A percentile compares a stretch with the other conserved stretches of the same genome.
Evolutionary conservation across 495 filamentous ascomycete species (phyloP).

Genomic region (Chaetomium tenue): DNA sequence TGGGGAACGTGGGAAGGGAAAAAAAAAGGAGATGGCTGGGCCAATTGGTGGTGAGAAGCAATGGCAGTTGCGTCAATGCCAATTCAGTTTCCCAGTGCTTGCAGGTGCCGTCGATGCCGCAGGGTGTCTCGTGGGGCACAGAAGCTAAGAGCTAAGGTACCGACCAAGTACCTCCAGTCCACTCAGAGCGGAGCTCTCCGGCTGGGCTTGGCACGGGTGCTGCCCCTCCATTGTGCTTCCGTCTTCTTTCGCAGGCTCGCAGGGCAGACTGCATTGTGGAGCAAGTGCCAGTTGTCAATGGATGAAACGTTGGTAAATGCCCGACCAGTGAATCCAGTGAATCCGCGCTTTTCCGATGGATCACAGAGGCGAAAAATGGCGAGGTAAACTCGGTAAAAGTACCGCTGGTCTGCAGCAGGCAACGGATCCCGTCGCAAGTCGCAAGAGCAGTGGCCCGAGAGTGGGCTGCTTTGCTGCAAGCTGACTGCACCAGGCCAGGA

Average conservation of each 20-base stretch:
- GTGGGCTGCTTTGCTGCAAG: neutral
- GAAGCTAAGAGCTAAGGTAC: neutral
- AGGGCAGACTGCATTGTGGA: neutral
- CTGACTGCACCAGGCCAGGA: neutral
- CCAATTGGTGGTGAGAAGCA: conserved; percentile 13
- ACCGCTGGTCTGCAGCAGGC: neutral
- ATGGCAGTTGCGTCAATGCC: neutral
- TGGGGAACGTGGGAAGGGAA: neutral
- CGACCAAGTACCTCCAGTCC: neutral
- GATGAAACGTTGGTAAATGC: neutral
- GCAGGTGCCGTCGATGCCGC: too few species aligned
- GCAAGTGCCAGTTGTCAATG: conserved; percentile 5
- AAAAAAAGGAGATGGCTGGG: conserved; percentile 13
- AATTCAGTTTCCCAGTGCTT: neutral
- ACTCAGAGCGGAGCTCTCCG: neutral
- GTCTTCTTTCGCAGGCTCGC: too few species aligned
- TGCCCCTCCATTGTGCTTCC: neutral
- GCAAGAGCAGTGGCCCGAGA: too few species aligned
- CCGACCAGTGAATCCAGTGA: neutral
- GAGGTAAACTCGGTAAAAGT: neutral
- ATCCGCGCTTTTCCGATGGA: neutral
- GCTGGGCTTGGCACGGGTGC: neutral
- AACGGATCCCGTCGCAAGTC: neutral
- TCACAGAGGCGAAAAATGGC: neutral
- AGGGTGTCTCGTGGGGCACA: neutral